These are phyloP conservation scores for Purshia tridentata DNA, from an alignment of 306 rosid genomes.

Conservation along the genomic window DNA sequence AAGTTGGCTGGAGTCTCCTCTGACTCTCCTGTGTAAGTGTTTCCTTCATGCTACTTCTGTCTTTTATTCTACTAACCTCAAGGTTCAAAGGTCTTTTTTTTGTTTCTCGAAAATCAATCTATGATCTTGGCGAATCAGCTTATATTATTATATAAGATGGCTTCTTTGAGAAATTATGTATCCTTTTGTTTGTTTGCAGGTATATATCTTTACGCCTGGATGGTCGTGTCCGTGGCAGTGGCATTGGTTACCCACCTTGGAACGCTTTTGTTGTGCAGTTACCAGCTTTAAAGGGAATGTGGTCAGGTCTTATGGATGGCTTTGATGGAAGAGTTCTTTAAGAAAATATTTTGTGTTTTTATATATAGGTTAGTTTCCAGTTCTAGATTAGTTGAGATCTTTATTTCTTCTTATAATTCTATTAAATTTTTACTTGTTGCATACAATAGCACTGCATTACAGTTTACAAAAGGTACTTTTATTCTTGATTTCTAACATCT, in stretches of 20 bases:
- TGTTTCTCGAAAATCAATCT: background rate
- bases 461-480: background rate
- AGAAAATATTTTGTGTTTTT: constrained; percentile 8
- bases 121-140: background rate
- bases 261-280: constrained; percentile 88
- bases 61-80: background rate
- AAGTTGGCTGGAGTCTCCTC: constrained; percentile 74
- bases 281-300: constrained; percentile 86
- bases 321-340: constrained; percentile 82
- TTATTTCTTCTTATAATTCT: background rate
- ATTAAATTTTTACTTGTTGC: background rate
- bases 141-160: background rate
- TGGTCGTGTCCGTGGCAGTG: constrained; percentile 96
- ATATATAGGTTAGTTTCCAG: constrained; percentile 25
- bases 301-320: constrained; percentile 95
- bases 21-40: constrained; percentile 88
- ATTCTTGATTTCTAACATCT: background rate
- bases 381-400: background rate
- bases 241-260: constrained; percentile 97
- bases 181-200: constrained; percentile 36
- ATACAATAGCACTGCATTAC: background rate
- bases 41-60: constrained; percentile 10
- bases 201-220: constrained; percentile 86
- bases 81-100: background rate
- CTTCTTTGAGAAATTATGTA: background rate